Conservation (phyloP, 2,329 filamentous ascomycete species). For the Fusarium mangiferae region DNA sequence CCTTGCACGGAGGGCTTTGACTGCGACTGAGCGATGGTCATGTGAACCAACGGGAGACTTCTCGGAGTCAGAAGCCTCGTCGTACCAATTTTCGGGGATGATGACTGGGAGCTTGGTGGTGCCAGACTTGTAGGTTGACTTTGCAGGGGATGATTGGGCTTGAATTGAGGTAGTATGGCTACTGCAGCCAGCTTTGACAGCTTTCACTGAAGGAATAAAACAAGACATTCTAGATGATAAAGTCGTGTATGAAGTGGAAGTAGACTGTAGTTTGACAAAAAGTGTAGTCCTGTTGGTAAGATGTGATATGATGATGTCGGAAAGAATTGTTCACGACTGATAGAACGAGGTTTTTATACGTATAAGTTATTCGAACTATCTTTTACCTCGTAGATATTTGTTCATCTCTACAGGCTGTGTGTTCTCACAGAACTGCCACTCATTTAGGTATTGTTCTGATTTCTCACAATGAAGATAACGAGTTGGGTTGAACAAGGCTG, state of each 20-base stretch:
- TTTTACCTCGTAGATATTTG: too few species aligned
- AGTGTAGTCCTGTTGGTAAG: accelerated
- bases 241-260: neutral
- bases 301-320: accelerated
- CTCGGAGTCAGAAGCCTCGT: neutral
- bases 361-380: accelerated
- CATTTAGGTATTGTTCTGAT: too few species aligned
- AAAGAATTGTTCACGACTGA: accelerated
- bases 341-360: neutral
- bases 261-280: accelerated
- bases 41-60: neutral
- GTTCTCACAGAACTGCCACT: accelerated
- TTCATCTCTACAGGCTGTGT: too few species aligned
- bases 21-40: neutral
- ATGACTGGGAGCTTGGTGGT: too few species aligned
- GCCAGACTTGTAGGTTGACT: neutral
- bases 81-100: neutral
- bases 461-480: accelerated
- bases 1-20: neutral
- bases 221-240: neutral
- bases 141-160: too few species aligned
- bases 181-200: accelerated
- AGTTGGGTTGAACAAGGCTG: neutral
- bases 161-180: neutral
- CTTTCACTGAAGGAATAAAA: accelerated